Base-by-base conservation (phyloP, 306 rosid genomes). In the Trifolium subterraneum region DNA sequence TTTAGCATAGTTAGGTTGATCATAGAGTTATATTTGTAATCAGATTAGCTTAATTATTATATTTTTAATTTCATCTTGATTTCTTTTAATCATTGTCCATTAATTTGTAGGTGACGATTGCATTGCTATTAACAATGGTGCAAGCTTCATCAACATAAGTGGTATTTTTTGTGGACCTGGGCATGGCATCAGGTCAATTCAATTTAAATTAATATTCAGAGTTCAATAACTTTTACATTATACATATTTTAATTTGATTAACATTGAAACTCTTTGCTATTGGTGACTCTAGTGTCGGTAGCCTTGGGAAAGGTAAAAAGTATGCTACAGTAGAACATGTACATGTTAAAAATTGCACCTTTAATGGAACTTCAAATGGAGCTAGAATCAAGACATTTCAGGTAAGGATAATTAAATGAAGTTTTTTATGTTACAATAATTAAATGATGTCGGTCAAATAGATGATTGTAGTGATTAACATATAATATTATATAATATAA, bases 381-480 rank as follows among this genome's bases (percentile, higher is more conserved):
- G n/a, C 72, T 11, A 82, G 93, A 84, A 86, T 88, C 83, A 88
- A 86, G 84, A 86, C 93, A 72, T 78, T 86, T 83, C 1, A 7
- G 52, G 88, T 88, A 75, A 75, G 2, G 73, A 68, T 71, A 3
- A 20, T 18, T 4, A 3, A 1, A 2, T 25, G 16, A 65, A 8
- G 9, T 29, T 73, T n/a, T n/a, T n/a, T n/a, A n/a, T n/a, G n/a
- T n/a, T n/a, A n/a, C n/a, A n/a, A n/a, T n/a, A n/a, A n/a, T n/a
- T n/a, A n/a, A n/a, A n/a, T n/a, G n/a, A n/a, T n/a, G n/a, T n/a
- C n/a, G 12, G 16, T 29, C 22, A 1, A 25, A 23, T 20, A 1
- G 1, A 70, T 1, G 11, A 12, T 9, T 4, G 6, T 5, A 29
- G 7, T n/a, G n/a, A n/a, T n/a, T n/a, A n/a, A n/a, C n/a, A n/a